Base-by-base conservation (phyloP, 2,329 filamentous ascomycete species). In the Claviceps pazoutovae region DNA sequence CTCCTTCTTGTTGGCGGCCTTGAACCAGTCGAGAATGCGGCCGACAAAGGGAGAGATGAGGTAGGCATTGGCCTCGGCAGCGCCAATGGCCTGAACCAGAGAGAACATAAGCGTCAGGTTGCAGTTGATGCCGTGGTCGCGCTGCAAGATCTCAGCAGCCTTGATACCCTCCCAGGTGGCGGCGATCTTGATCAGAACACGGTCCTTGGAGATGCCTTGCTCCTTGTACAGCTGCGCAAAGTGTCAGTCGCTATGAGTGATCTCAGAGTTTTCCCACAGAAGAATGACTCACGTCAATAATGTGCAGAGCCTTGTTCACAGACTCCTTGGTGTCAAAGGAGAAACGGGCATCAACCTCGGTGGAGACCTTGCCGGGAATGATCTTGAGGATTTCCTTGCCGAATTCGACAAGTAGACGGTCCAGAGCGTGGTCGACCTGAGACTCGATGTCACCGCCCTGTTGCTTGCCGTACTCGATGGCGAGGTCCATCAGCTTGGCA, bases 21-120 rank as follows among this genome's bases (percentile, higher is more conserved):
- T 98, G 87, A 84, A 96, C 91, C 91, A 98, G 76, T 98, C 93
- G 61, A 98, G 86, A 68, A 98, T 98, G 69, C 93, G 90, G 71
- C 93, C 93, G 62, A 98, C 93, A 75, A 97, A 98, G 71, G 93
- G 93, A 49, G 93, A 97, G 77, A 98, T 97, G 68, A 98, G 86
- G 84, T 86, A 97, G 63, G 91, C 89, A 65, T 81, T 82, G 61
- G 93, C 93, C 80, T 98, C 93, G 56, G 93, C 93, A 65, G 87
- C 91, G 61, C 87, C 90, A 64, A 97, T 94, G 66, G 93, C 93
- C 79, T 98, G 93, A 60, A 86, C 79, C 58, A 85, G 76, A 48
- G 91, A 96, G 84, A 98, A 98, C 86, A 98, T 90, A 69, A 98
- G 88, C 57, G 93, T 98, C 69, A 98, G 76, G 83, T 98, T 98